Base-by-base conservation (phyloP, 176 grass and related monocot species). In the Oryza coarctata region DNA sequence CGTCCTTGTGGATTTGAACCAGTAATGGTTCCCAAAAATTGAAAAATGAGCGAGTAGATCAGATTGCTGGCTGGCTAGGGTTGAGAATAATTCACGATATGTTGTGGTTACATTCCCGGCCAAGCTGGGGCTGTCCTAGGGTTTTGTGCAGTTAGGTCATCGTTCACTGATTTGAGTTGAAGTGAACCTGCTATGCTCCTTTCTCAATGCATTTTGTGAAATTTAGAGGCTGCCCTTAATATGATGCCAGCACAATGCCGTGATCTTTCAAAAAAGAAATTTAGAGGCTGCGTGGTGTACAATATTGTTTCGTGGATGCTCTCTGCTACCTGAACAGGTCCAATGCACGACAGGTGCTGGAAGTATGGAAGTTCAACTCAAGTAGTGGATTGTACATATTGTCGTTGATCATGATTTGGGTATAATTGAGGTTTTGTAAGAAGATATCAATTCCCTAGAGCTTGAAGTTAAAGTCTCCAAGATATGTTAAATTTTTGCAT, bases 21-120 rank as follows among this genome's bases (percentile, higher is more conserved):
- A 25, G 9, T 35, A 32, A 40, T 22, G 31, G 50, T 6, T 33
- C 6, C 50, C n/a, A n/a, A n/a, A n/a, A n/a, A n/a, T n/a, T n/a
- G n/a, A 7, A 7, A 57, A 33, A 45, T 30, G 81, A 70, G 1
- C 7, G 73, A 67, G n/a, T 27, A 31, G 72, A 44, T 71, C 10
- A 44, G 88, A 66, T 82, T 36, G n/a, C n/a, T n/a, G n/a, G 65
- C 33, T 17, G 9, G 34, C 13, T 90, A 82, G 73, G 79, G 88
- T 86, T 82, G 36, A 57, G 20, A 76, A 50, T 33, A 22, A 5
- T 45, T 71, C 63, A 32, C 29, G 58, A 38, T 65, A 73, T 78
- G 61, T 45, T 71, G 43, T 1, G 52, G 58, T 38, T 55, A 4
- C 3, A 52, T 25, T 25, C n/a, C 10, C 4, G 20, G 29, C 18